phyloP scores from a whole-genome alignment of 2,329 filamentous ascomycete genomes.

The Chaetoscypha palmicola region DNA sequence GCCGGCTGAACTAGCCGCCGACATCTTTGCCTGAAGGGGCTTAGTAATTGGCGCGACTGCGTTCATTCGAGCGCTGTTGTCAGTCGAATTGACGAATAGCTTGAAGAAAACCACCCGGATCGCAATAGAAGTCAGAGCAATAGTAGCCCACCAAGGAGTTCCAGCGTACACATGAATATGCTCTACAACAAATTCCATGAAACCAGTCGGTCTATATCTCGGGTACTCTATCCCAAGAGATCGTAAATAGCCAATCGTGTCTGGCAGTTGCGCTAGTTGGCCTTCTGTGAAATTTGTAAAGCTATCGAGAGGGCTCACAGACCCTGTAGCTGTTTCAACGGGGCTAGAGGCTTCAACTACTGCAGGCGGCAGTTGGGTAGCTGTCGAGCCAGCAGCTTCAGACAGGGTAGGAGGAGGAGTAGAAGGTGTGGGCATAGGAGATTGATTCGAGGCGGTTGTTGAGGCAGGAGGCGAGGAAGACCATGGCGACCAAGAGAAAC shows the following conservation, averaged over 20 bases:
- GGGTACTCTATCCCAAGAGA: slow-evolving; percentile 82
- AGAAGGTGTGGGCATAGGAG: slow-evolving; percentile 7
- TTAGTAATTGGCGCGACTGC: slow-evolving; percentile 50
- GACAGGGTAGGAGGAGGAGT: slow-evolving; percentile 9
- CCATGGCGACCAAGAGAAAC: slow-evolving; percentile 19
- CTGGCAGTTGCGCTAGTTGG: slow-evolving; percentile 31
- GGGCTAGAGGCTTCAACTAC: background rate
- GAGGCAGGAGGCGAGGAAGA: background rate
- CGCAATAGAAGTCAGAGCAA: slow-evolving; percentile 56
- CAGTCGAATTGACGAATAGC: slow-evolving; percentile 54
- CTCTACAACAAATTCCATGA: slow-evolving; percentile 73
- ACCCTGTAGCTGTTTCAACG: background rate
- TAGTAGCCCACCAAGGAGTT: slow-evolving; percentile 75
- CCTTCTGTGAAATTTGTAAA: slow-evolving; percentile 17
- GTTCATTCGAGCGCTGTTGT: slow-evolving; percentile 55
- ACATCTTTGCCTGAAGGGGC: slow-evolving; percentile 51
- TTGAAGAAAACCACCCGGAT: slow-evolving; percentile 61
- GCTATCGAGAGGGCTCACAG: background rate
- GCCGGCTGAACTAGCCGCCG: slow-evolving; percentile 30
- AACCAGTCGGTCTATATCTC: slow-evolving; percentile 61
- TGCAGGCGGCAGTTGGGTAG: slow-evolving; percentile 1
- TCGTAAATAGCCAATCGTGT: slow-evolving; percentile 75
- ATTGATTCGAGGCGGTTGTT: background rate
- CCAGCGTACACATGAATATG: slow-evolving; percentile 70
- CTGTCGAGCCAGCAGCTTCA: slow-evolving; percentile 7